Evolutionary conservation across 2,329 filamentous ascomycete species (phyloP), one percentile per base, ranked within the genome.

Genomic region (Rhinocladiella mackenziei): DNA sequence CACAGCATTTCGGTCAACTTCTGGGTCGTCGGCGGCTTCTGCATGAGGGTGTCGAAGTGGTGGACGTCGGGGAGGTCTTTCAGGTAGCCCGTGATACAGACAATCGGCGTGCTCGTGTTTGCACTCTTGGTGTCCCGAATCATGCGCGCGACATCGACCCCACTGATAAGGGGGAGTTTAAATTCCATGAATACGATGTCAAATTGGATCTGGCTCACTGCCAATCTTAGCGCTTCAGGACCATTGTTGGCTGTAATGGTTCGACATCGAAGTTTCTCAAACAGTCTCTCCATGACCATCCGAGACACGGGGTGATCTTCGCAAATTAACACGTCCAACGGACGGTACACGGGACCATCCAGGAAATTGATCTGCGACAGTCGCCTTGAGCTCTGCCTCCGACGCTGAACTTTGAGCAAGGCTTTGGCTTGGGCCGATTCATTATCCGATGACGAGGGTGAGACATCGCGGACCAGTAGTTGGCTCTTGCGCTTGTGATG

Each of bases 141-240:
- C 92, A 98, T 98, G 23, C 92, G 84, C 38, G 92, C 91, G 44
- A 98, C 87, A 62, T 98, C 92, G 9, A 88, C 86, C 17, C 92
- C 92, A 58, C 89, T 97, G 60, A 97, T 89, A 60, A 94, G 88
- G 7, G 92, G 91, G 33, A 98, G 73, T 63, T 91, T 94, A 70
- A 89, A 96, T 66, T 98, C 92, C 65, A 95, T 91, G 73, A 98
- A 92, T 62, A 98, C 96, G 58, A 96, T 88, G 66, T 98, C 92
- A 61, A 97, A 98, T 61, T 97, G 94, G 62, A 98, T 91, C 62
- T 97, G 91, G 60, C 91, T 91, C 74, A 94, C 86, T 19, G 92
- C 89, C 66, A 92, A 95, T 15, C 91, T 81, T 58, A 95, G 84
- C 8, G 91, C 92, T 61, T 98, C 92, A 0, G 87, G 83, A 1